These are phyloP conservation scores for Bryopsis sp. DNA, from an alignment of 139 green algal genomes.

Conservation along the genomic window DNA sequence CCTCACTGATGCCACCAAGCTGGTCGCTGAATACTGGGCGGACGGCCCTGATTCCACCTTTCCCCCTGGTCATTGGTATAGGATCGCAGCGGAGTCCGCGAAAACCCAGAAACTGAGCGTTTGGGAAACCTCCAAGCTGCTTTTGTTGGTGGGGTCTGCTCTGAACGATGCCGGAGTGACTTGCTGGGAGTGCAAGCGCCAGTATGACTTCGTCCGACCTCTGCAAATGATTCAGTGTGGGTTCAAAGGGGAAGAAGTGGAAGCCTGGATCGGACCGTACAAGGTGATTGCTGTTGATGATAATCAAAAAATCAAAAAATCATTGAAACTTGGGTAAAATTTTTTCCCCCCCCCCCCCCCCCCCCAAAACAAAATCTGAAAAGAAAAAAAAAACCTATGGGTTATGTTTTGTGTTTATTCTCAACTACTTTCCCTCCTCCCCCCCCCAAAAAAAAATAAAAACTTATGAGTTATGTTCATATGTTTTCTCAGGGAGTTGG, in stretches of 20 bases:
- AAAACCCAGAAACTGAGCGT: not conserved
- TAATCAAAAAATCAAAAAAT: no score
- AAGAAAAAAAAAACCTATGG: no score
- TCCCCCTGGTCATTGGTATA: constrained; percentile 12
- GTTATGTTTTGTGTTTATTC: no score
- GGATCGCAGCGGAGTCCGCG: constrained; percentile 14
- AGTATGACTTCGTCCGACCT: constrained; percentile 14
- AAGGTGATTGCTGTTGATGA: no score
- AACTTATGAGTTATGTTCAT: no score
- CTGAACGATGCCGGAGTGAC: constrained; percentile 17
- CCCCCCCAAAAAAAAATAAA: no score
- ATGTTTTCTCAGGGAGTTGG: constrained; percentile 9
- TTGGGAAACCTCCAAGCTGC: not conserved
- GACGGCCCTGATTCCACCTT: constrained; percentile 15
- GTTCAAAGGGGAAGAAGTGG: no score
- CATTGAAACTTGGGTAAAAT: no score
- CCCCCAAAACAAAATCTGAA: no score
- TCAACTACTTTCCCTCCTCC: no score
- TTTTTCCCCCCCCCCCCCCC: no score
- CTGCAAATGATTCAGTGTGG: constrained; percentile 18
- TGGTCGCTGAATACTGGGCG: constrained; percentile 21
- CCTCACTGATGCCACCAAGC: constrained; percentile 5
- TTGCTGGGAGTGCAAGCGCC: constrained; percentile 11
- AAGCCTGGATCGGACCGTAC: constrained; percentile 16
- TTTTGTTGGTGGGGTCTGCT: constrained; percentile 18